A percentile compares a stretch with the other conserved stretches of the same genome.
Evolutionary conservation across 192 early-diverging fungal species (phyloP).

Genomic region (Backusella parvicylindrica): DNA sequence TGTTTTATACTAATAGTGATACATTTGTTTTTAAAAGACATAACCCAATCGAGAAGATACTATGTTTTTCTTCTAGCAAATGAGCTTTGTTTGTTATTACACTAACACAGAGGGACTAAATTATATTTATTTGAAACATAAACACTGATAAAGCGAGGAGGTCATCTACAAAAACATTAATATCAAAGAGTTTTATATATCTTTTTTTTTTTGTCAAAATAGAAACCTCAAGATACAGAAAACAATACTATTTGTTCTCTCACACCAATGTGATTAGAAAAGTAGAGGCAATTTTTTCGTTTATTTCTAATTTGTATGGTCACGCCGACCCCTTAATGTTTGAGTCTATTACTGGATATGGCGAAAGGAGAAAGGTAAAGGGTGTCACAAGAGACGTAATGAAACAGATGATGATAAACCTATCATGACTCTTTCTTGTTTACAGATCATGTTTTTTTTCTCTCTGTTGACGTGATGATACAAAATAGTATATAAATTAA

Average conservation of each 20-base stretch:
- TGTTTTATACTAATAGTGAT: not conserved
- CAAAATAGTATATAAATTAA: not conserved
- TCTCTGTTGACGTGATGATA: not conserved
- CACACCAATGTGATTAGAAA: not conserved
- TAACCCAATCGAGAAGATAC: too few species aligned
- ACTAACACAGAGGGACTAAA: not conserved
- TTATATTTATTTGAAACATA: not conserved
- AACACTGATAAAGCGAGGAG: not conserved
- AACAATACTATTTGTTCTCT: not conserved
- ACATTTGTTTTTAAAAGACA: not conserved
- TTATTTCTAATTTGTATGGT: not conserved
- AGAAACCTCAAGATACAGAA: not conserved
- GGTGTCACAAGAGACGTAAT: not conserved
- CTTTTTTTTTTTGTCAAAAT: not conserved
- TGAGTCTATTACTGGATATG: not conserved
- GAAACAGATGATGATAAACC: not conserved
- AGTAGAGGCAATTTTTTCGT: not conserved
- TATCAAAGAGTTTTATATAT: not conserved
- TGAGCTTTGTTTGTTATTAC: not conserved
- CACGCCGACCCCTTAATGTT: slow-evolving; percentile 1
- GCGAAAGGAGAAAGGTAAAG: not conserved
- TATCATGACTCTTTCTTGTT: not conserved
- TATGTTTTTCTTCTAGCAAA: not conserved
- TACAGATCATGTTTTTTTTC: not conserved
- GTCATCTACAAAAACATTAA: not conserved